Evolutionary conservation across 1,284 basidiomycete species (phyloP).

Genomic region (Vanrija humicola): DNA sequence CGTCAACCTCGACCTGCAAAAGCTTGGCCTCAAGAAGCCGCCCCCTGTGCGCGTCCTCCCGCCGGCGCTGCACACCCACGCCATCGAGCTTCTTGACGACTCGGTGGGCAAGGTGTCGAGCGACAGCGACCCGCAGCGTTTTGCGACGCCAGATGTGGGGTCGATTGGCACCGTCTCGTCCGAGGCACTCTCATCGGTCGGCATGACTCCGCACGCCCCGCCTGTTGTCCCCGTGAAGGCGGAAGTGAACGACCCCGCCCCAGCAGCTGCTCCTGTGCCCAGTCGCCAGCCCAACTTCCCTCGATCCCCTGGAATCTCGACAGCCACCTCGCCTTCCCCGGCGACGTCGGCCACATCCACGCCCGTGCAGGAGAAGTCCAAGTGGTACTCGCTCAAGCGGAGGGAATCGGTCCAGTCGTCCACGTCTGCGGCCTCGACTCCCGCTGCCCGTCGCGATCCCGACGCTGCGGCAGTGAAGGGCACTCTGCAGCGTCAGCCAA

Average conservation of each 20-base stretch:
- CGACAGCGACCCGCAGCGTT: neutral
- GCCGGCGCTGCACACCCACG: neutral
- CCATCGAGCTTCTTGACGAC: neutral
- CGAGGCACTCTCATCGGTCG: neutral
- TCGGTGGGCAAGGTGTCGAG: neutral
- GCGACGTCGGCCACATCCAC: neutral
- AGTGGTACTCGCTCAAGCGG: slow-evolving; percentile 11
- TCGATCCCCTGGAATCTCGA: neutral
- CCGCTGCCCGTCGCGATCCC: no score
- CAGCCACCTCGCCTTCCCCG: neutral
- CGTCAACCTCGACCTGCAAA: slow-evolving; percentile 68
- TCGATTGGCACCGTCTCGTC: no score
- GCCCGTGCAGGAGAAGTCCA: neutral
- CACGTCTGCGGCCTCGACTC: no score
- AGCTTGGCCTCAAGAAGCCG: slow-evolving; percentile 56
- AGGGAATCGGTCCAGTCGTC: no score
- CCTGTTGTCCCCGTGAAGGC: neutral
- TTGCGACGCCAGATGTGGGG: no score
- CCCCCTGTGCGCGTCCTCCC: slow-evolving; percentile 8
- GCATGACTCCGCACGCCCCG: neutral
- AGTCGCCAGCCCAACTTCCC: neutral
- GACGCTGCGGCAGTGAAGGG: no score
- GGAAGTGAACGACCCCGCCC: neutral
- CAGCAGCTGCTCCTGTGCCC: no score
- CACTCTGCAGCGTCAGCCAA: slow-evolving; percentile 4